A percentile compares a stretch with the other conserved stretches of the same genome.
Evolutionary conservation across 371 early-diverging fungal species (phyloP).

Genomic region (Mortierella sp.): DNA sequence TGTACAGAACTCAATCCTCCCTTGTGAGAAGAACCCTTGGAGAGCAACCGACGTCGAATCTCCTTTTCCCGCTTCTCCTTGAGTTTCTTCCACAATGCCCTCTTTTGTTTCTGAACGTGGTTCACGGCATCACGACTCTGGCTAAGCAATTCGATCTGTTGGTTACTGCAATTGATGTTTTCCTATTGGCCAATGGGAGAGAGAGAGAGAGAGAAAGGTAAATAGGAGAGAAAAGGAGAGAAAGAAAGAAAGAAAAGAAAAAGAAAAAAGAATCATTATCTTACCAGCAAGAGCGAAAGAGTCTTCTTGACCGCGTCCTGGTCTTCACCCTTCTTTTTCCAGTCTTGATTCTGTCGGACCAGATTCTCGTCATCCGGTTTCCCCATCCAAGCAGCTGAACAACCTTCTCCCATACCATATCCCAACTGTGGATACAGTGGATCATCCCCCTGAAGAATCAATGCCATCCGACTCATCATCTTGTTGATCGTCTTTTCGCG

Average conservation of each 20-base stretch:
- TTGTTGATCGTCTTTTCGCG: slow-evolving; percentile 52
- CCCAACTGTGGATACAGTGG: slow-evolving; percentile 47
- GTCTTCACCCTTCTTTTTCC: slow-evolving; percentile 48
- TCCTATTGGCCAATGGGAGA: slow-evolving; percentile 31
- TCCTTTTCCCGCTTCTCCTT: slow-evolving; percentile 47
- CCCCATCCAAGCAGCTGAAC: slow-evolving; percentile 42
- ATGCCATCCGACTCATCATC: slow-evolving; percentile 49
- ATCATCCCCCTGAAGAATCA: slow-evolving; percentile 52
- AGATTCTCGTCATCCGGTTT: slow-evolving; percentile 41
- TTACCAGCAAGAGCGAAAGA: slow-evolving; percentile 41
- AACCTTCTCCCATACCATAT: slow-evolving; percentile 48
- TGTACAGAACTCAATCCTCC: too few relatives aligned
- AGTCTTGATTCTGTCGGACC: slow-evolving; percentile 31
- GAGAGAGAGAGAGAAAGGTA: background rate
- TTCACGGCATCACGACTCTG: slow-evolving; percentile 47
- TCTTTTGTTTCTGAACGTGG: slow-evolving; percentile 43
- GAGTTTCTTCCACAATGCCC: slow-evolving; percentile 40
- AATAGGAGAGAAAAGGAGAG: background rate
- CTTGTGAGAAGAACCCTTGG: slow-evolving; percentile 21
- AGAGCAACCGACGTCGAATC: slow-evolving; percentile 25
- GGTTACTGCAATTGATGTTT: slow-evolving; percentile 50
- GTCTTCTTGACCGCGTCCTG: slow-evolving; percentile 44
- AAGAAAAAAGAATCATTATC: background rate
- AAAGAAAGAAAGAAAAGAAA: too few relatives aligned
- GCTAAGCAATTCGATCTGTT: slow-evolving; percentile 47